Percentiles rank a stretch among this genome's conserved stretches.
Conservation (phyloP, 495 filamentous ascomycete species). For the Glonium stellatum region DNA sequence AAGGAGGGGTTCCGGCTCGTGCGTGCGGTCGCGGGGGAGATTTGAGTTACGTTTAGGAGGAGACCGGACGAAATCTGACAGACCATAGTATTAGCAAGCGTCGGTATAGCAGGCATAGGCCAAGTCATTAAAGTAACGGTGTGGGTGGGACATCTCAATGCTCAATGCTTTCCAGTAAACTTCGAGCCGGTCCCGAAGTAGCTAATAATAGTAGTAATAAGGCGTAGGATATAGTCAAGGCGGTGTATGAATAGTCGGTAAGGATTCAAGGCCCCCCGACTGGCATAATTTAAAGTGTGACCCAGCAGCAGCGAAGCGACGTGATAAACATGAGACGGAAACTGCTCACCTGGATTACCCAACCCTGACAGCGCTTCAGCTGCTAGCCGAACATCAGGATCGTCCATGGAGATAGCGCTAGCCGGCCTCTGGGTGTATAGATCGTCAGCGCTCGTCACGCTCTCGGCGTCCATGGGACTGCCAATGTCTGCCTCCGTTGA, state of each 20-base stretch:
- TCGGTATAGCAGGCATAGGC: background rate
- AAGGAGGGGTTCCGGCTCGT: slow-evolving; percentile 63
- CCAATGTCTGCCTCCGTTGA: background rate
- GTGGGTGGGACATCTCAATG: background rate
- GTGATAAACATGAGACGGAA: slow-evolving; percentile 21
- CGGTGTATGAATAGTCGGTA: background rate
- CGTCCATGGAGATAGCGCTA: slow-evolving; percentile 61
- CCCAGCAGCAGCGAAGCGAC: background rate
- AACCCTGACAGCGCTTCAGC: slow-evolving; percentile 82
- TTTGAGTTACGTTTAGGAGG: slow-evolving; percentile 40
- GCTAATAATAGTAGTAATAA: slow-evolving; percentile 5
- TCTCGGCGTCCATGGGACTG: slow-evolving; percentile 2
- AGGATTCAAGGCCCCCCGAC: background rate
- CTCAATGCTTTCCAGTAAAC: background rate
- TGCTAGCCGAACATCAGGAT: slow-evolving; percentile 71
- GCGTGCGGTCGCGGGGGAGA: slow-evolving; percentile 29
- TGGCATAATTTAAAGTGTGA: background rate
- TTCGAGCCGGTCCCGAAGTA: background rate
- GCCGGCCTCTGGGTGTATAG: slow-evolving; percentile 4
- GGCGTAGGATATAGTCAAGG: background rate
- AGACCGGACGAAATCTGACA: slow-evolving; percentile 51
- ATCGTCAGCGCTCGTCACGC: background rate
- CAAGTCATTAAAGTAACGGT: background rate
- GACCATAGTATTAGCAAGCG: slow-evolving; percentile 12
- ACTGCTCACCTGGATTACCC: slow-evolving; percentile 57